Percentiles rank a stretch among this genome's conserved stretches.
phyloP scores from a whole-genome alignment of 306 rosid species.

The Cicer cuneatum region DNA sequence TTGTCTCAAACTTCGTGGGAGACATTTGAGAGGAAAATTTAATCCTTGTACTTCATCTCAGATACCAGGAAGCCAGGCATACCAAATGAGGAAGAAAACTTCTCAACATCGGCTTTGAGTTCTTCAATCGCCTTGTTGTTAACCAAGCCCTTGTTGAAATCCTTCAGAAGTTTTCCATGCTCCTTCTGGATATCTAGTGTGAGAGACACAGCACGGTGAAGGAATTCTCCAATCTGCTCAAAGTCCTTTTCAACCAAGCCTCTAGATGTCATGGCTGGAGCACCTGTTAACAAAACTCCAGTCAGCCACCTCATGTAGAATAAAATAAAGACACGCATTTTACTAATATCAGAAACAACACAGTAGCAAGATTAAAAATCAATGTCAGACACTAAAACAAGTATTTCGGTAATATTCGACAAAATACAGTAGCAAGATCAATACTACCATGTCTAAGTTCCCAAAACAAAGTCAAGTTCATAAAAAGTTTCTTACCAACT shows the following conservation, averaged over 20 bases:
- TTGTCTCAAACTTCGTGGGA: conserved; percentile 7
- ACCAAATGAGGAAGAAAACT: conserved; percentile 71
- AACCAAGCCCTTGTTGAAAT: conserved; percentile 93
- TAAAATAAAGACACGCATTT: background rate
- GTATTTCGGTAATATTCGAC: background rate
- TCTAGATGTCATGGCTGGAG: conserved; percentile 98
- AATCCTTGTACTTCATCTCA: conserved; percentile 92
- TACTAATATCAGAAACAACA: background rate
- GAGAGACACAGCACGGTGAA: conserved; percentile 80
- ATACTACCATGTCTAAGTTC: background rate
- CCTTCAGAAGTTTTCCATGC: conserved; percentile 87
- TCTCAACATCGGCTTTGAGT: conserved; percentile 90
- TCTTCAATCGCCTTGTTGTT: conserved; percentile 81
- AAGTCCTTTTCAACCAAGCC: conserved; percentile 96
- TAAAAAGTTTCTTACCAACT: conserved; percentile 64
- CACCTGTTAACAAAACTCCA: conserved; percentile 55
- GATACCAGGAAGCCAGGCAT: conserved; percentile 87
- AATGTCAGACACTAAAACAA: background rate
- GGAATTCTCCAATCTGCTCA: conserved; percentile 92
- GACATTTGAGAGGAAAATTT: conserved; percentile 31
- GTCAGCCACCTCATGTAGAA: conserved; percentile 26
- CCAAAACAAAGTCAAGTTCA: conserved; percentile 7
- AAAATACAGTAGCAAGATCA: background rate
- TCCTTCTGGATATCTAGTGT: conserved; percentile 89
- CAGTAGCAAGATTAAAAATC: background rate